Conservation (phyloP, 1,284 basidiomycete genomes). For the Paramarasmius palmivorus region DNA sequence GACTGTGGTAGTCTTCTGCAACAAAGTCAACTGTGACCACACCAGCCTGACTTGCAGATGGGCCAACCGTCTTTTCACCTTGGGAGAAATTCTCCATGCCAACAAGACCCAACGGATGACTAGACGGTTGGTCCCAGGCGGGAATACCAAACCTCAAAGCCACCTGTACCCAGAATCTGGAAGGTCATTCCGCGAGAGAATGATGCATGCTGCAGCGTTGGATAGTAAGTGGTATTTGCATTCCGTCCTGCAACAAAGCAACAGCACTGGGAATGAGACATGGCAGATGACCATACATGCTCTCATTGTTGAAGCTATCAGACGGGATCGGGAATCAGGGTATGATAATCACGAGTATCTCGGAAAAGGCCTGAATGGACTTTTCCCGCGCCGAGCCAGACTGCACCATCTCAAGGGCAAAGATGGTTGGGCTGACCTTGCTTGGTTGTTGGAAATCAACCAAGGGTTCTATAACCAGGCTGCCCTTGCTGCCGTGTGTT, state of each 20-base stretch:
- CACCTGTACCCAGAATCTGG: constrained; percentile 8
- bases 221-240: constrained; percentile 24
- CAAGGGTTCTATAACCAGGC: constrained; percentile 28
- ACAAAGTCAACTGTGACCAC: constrained; percentile 22
- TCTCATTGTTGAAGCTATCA: constrained; percentile 24
- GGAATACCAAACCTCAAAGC: background rate
- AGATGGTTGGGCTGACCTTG: constrained; percentile 27
- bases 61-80: constrained; percentile 23
- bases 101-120: constrained; percentile 17
- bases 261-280: constrained; percentile 19
- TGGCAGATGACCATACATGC: constrained; percentile 28
- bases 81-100: constrained; percentile 25
- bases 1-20: constrained; percentile 24
- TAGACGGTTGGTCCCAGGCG: background rate
- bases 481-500: constrained; percentile 22
- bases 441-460: constrained; percentile 27
- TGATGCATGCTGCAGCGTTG: constrained; percentile 18
- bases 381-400: constrained; percentile 24
- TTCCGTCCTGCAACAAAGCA: constrained; percentile 23
- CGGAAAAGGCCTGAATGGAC: constrained; percentile 25
- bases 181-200: constrained; percentile 17
- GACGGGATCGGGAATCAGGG: constrained; percentile 17
- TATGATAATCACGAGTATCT: constrained; percentile 19
- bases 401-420: constrained; percentile 18
- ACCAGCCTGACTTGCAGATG: constrained; percentile 19